phyloP scores from a whole-genome alignment of 2,329 filamentous ascomycete genomes.

The Sporothrix euskadiensis region DNA sequence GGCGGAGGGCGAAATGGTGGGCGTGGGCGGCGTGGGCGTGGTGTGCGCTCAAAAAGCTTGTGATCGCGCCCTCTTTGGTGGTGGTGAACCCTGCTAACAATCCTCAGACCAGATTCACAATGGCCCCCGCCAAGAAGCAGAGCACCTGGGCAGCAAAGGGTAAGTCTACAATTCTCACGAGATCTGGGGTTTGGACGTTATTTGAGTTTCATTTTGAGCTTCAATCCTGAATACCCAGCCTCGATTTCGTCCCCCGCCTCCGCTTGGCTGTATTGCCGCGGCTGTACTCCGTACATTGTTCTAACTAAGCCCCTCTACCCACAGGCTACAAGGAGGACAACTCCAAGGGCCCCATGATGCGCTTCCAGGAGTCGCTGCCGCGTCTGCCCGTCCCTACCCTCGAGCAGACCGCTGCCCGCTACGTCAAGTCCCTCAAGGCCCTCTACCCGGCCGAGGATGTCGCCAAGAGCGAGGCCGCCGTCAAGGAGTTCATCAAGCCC shows the following conservation, averaged over 20 bases:
- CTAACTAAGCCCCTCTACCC: neutral
- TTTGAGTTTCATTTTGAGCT: no score
- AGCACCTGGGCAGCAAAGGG: conserved; percentile 47
- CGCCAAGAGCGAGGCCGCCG: conserved; percentile 74
- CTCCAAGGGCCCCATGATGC: conserved; percentile 76
- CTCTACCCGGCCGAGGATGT: conserved; percentile 69
- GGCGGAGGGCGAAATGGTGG: no score
- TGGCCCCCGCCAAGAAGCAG: conserved; percentile 58
- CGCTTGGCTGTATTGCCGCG: neutral
- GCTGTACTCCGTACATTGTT: neutral
- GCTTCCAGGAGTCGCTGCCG: conserved; percentile 84
- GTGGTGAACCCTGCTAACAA: conserved; percentile 1
- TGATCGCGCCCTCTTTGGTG: neutral
- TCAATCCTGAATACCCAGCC: conserved; percentile 34
- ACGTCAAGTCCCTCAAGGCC: conserved; percentile 77
- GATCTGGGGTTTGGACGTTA: no score
- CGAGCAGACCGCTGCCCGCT: conserved; percentile 77
- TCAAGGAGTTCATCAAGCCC: conserved; percentile 85
- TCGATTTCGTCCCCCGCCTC: conserved; percentile 26
- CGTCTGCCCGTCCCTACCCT: conserved; percentile 77
- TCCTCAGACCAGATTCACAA: conserved; percentile 40
- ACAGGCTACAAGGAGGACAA: conserved; percentile 77
- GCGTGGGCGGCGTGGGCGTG: neutral
- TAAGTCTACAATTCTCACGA: conserved; percentile 42
- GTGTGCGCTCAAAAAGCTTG: neutral